A percentile compares a stretch with the other conserved stretches of the same genome.
Evolutionary conservation across 192 early-diverging fungal genomes (phyloP).

Genomic region (Dissophora globulifera): DNA sequence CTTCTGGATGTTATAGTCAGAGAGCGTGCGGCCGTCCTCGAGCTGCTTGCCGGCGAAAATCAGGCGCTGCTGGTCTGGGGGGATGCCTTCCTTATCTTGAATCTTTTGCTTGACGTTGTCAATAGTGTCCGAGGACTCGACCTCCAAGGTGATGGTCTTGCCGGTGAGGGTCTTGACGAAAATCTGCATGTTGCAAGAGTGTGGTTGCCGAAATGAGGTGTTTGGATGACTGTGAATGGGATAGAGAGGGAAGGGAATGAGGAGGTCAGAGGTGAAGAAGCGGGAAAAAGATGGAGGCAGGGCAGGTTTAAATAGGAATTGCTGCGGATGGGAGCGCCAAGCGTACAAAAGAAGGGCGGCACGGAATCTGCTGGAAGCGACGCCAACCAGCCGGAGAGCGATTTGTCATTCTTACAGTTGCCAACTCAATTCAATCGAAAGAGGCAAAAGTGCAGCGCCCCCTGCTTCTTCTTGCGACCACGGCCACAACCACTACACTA

Average conservation of each 20-base stretch:
- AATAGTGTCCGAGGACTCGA: constrained; percentile 80
- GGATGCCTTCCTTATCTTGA: constrained; percentile 88
- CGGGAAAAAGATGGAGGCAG: background rate
- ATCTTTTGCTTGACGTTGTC: constrained; percentile 89
- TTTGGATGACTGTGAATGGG: too few relatives aligned
- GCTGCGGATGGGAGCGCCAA: constrained; percentile 24
- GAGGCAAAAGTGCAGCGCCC: too few relatives aligned
- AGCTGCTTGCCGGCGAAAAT: constrained; percentile 87
- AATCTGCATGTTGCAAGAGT: constrained; percentile 66
- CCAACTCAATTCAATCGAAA: too few relatives aligned
- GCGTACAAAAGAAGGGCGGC: background rate
- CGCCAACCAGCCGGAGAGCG: too few relatives aligned
- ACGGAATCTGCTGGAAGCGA: constrained; percentile 18
- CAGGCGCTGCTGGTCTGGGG: constrained; percentile 83
- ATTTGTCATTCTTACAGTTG: constrained; percentile 19
- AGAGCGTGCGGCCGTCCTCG: constrained; percentile 77
- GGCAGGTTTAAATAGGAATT: too few relatives aligned
- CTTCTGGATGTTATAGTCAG: constrained; percentile 87
- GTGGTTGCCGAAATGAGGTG: background rate
- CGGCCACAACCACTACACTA: too few relatives aligned
- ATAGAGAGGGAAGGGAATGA: background rate
- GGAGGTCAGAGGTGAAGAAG: background rate
- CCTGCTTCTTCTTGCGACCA: too few relatives aligned
- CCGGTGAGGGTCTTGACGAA: constrained; percentile 91
- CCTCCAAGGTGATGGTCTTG: constrained; percentile 97